phyloP scores from a whole-genome alignment of 1,139 yeast genomes.

The Pichia inconspicua region DNA sequence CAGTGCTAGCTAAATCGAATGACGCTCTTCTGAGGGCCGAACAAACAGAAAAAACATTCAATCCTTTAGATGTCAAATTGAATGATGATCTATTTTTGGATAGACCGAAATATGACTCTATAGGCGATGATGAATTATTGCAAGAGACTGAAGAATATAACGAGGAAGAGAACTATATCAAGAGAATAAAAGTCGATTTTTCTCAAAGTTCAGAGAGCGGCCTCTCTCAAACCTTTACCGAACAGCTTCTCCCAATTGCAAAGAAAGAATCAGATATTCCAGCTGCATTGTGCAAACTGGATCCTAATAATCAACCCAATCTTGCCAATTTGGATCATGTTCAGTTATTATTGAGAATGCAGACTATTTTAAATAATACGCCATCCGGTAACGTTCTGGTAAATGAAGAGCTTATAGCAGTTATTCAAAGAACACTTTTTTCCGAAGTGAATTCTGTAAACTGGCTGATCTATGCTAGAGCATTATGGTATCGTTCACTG shows the following conservation, averaged over 20 bases:
- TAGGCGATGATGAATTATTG: constrained; percentile 42
- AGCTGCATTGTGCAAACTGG: constrained; percentile 42
- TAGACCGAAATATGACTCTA: constrained; percentile 56
- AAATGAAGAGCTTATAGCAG: constrained; percentile 74
- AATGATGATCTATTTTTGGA: constrained; percentile 79
- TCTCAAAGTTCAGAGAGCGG: constrained; percentile 12
- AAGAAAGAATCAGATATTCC: constrained; percentile 59
- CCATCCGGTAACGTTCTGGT: constrained; percentile 66
- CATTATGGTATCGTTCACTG: constrained; percentile 84
- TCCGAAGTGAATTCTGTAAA: constrained; percentile 42
- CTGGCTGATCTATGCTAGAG: constrained; percentile 77
- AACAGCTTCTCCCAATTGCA: constrained; percentile 52
- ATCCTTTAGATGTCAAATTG: constrained; percentile 52
- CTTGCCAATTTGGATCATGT: constrained; percentile 64
- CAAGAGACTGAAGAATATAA: constrained; percentile 21
- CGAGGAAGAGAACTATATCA: constrained; percentile 18
- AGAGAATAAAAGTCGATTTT: constrained; percentile 38
- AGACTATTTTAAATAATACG: constrained; percentile 58
- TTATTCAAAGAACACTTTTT: constrained; percentile 63
- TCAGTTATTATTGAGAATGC: constrained; percentile 62
- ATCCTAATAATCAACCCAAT: constrained; percentile 78
- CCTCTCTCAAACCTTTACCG: constrained; percentile 12
- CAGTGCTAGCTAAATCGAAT: constrained; percentile 66
- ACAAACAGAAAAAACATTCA: constrained; percentile 21
- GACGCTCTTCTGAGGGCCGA: constrained; percentile 24